Base-by-base conservation (phyloP, 371 early-diverging fungal genomes). In the Apophysomyces sp. region DNA sequence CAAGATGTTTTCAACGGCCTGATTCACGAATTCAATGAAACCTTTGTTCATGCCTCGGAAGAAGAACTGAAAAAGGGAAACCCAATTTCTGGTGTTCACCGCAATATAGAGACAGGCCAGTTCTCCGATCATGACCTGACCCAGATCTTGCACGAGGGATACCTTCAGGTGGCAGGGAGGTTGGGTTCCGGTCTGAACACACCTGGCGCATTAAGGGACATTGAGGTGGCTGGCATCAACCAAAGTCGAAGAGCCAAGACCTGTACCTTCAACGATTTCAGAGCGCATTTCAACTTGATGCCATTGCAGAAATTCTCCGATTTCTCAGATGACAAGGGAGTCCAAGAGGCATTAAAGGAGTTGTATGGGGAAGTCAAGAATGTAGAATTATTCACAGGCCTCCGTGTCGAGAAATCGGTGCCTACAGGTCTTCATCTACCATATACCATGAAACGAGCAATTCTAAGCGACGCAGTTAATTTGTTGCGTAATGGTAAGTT, bases 391-490 rank as follows among this genome's bases (percentile, higher is more conserved):
- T 84, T 81, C 59, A 72, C 77, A 21, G 84, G 84, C 11, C 27
- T 80, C 4, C 73, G 80, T 63, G 70, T 79, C 4, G 84, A 84
- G 51, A 72, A 72, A 4, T 52, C 66, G 6, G 79, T 78, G 41
- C 68, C 63, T 3, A 72, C 74, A 4, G 78, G 78, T 4, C 44
- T 83, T 30, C 65, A 69, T 13, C 64, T 83, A 24, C 81, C 81
- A 7, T 84, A 78, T 53, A 79, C 84, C 4, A 73, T 75, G 62
- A 72, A 73, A 2, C 68, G 83, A 26, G 80, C 78, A 9, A 83
- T 84, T 53, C 57, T 84, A 0, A 68, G 77, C 30, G 84, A 84
- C 66, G 84, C 83, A 27, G 63, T 75, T n/a, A 84, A 84, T 30
- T 60, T 84, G 11, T 28, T 83, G 18, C 64, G 78, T 34, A 84